phyloP scores from a whole-genome alignment of 2,329 filamentous ascomycete genomes.

The Hypoxylon sp. region DNA sequence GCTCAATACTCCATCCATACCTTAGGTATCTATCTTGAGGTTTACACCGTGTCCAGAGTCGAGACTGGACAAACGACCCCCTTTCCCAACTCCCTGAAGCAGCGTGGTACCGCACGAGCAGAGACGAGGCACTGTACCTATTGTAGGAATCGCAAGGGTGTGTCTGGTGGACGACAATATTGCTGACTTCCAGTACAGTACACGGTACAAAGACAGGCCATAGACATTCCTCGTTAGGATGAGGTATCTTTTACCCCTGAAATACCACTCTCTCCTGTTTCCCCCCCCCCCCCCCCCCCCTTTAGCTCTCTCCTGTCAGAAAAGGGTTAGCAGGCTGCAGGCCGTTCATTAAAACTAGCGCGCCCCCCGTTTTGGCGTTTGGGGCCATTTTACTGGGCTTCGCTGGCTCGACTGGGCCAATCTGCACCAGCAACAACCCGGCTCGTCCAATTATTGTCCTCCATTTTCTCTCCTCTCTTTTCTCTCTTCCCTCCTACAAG shows the following conservation, averaged over 20 bases:
- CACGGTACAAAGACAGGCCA: background rate
- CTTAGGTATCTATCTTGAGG: too few species aligned
- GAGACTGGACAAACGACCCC: background rate
- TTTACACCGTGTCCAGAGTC: background rate
- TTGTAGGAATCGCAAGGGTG: background rate
- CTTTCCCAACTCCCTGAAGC: background rate
- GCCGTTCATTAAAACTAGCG: constrained; percentile 54
- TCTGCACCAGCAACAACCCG: constrained; percentile 47
- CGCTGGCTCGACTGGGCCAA: too few species aligned
- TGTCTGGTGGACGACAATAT: too few species aligned
- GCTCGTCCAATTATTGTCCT: constrained; percentile 40
- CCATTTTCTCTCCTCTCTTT: constrained; percentile 33
- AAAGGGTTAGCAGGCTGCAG: constrained; percentile 37
- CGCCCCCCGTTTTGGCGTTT: constrained; percentile 50
- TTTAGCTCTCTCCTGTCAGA: constrained; percentile 12
- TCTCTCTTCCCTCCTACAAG: constrained; percentile 39
- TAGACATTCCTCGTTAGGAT: too few species aligned
- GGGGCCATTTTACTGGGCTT: constrained; percentile 43
- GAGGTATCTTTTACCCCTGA: background rate
- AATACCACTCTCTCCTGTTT: too few species aligned
- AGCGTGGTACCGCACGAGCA: too few species aligned
- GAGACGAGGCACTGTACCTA: too few species aligned
- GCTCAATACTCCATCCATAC: too few species aligned
- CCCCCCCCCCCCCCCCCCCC: too few species aligned
- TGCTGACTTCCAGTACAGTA: too few species aligned